Evolutionary conservation across 352 stramenopile genomes (phyloP).

Genomic region (Pythium dissotocum): DNA sequence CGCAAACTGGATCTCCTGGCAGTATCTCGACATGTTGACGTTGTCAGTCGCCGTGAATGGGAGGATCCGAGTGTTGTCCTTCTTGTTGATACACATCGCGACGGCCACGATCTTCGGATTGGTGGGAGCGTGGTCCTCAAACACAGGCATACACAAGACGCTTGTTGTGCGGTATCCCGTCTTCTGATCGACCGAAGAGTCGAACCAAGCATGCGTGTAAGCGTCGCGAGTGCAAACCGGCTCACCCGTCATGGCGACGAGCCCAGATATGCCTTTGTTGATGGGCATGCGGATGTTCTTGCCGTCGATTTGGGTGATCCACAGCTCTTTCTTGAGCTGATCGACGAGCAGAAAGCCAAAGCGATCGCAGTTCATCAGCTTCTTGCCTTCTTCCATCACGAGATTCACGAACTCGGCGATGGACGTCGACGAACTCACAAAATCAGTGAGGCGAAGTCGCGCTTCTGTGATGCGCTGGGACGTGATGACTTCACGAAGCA

Average conservation of each 20-base stretch:
- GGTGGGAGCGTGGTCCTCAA: conserved; percentile 57
- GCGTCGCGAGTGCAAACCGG: conserved; percentile 59
- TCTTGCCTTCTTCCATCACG: conserved; percentile 69
- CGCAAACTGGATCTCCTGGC: conserved; percentile 68
- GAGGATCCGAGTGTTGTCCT: conserved; percentile 64
- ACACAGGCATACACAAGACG: conserved; percentile 72
- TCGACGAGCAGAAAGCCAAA: conserved; percentile 73
- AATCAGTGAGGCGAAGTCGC: conserved; percentile 57
- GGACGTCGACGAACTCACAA: conserved; percentile 53
- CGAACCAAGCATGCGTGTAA: conserved; percentile 72
- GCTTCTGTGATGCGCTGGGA: conserved; percentile 68
- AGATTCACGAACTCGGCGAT: conserved; percentile 68
- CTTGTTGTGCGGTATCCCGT: conserved; percentile 79
- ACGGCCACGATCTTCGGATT: conserved; percentile 62
- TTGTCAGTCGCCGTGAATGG: conserved; percentile 61
- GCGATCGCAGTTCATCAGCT: conserved; percentile 74
- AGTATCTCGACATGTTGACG: conserved; percentile 59
- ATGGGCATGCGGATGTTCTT: conserved; percentile 55
- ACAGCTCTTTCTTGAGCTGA: conserved; percentile 78
- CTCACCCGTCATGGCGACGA: conserved; percentile 63
- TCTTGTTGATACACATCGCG: conserved; percentile 92
- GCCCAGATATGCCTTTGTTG: conserved; percentile 64
- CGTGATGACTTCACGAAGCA: conserved; percentile 65
- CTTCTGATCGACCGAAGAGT: conserved; percentile 63
- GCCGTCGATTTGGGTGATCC: conserved; percentile 56